A percentile compares a stretch with the other conserved stretches of the same genome.
Evolutionary conservation across 257 asterid species (phyloP).

Genomic region (Striga asiatica): DNA sequence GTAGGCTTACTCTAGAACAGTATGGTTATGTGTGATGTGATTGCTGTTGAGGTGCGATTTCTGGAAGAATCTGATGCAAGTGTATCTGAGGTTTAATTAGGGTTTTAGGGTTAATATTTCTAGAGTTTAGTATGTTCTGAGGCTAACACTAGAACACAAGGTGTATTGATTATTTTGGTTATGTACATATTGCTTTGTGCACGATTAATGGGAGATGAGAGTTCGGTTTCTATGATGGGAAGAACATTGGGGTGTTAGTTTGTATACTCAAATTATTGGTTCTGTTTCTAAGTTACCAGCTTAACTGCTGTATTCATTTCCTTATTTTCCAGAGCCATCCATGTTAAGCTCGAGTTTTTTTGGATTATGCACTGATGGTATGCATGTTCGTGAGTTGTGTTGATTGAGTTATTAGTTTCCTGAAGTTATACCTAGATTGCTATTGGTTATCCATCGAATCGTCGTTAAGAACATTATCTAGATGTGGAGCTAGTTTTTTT

Average conservation of each 20-base stretch:
- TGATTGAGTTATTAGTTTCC: not conserved
- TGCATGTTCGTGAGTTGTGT: not conserved
- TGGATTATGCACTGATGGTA: not conserved
- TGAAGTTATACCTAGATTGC: not conserved
- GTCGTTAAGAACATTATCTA: not conserved
- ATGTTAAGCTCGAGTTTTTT: not conserved
- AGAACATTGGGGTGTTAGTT: no score
- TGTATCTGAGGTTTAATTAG: no score
- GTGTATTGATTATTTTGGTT: no score
- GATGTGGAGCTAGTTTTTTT: constrained; percentile 2
- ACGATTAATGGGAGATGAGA: no score
- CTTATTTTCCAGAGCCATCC: not conserved
- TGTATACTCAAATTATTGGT: not conserved
- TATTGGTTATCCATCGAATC: not conserved
- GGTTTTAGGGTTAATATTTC: not conserved
- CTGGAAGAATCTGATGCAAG: no score
- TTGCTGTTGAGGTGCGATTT: no score
- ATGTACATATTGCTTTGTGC: constrained; percentile 7
- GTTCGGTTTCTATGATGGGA: no score
- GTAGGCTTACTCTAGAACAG: not conserved
- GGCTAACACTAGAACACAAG: no score
- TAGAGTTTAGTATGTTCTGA: no score
- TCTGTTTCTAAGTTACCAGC: not conserved
- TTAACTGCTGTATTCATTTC: not conserved
- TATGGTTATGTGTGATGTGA: no score